Base-by-base conservation (phyloP, 495 filamentous ascomycete species). In the Elaphomyces granulatus region DNA sequence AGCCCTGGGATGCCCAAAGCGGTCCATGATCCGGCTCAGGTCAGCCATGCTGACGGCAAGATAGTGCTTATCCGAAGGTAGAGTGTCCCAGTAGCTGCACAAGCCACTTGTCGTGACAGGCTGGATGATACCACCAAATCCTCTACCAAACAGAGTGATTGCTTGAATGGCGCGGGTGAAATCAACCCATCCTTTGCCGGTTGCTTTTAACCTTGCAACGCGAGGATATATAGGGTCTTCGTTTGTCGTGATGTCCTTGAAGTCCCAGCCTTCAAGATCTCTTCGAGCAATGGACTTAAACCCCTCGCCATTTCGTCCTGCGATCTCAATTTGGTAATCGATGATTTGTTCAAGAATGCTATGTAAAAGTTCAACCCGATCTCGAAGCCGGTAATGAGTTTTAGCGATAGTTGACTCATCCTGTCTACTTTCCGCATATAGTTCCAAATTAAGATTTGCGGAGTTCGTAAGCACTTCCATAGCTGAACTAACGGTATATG, bases 191-290 rank as follows among this genome's bases (percentile, higher is more conserved):
- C 54, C 52, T 17, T 37, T 41, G 7, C 54, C 56, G 15, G 36
- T 44, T 2, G 47, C 10, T 14, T 40, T 20, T 1, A 68, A 38
- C 0, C 37, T 54, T 1, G 51, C 42, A 3, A 50, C 45, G 2
- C 53, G 47, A 4, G 56, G 53, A 20, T 32, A 36, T 8, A 53
- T 4, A 4, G 45, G 56, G 36, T 55, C 48, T 8, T 34, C 14
- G 20, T 44, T 36, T 0, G 34, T 43, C 1, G 48, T 52, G 3
- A 61, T 20, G 26, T 62, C 56, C 15, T 40, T 46, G 38, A 59
- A 61, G 20, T 58, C 53, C 45, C 47, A 60, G 8, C 56, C 55
- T 42, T 60, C 54, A 1, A 60, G 43, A 15, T 56, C 34, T n/a
- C 37, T 43, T 10, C 53, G 44, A 16, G 47, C 8, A 6, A 10